phyloP scores from a whole-genome alignment of 139 green algal genomes.

The Spirogloea muscicola region DNA sequence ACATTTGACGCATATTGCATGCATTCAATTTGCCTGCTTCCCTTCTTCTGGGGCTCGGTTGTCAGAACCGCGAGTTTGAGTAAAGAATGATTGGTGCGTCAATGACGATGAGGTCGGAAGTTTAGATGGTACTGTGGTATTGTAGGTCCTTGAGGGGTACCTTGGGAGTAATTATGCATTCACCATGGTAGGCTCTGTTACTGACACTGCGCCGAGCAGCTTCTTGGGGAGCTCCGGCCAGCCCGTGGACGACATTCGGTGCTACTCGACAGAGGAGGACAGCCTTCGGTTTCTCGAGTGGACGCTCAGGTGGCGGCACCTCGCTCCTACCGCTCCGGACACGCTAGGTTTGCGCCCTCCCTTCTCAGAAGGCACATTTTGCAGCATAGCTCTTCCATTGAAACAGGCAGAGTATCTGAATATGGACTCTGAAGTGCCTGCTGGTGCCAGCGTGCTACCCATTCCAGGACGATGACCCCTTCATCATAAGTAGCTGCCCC shows the following conservation, averaged over 20 bases:
- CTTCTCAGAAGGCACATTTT: background rate
- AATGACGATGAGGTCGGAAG: no score
- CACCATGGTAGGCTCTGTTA: no score
- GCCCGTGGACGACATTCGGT: conserved; percentile 80
- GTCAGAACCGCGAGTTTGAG: no score
- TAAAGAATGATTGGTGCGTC: no score
- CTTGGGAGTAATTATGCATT: no score
- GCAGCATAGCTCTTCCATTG: background rate
- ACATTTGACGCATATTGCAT: no score
- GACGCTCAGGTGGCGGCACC: conserved; percentile 79
- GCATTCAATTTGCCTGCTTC: no score
- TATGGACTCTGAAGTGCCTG: background rate
- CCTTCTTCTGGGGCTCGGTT: no score
- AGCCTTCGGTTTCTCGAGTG: conserved; percentile 64
- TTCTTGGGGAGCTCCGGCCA: conserved; percentile 88
- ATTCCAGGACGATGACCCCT: conserved; percentile 83
- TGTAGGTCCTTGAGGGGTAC: no score
- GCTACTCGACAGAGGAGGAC: conserved; percentile 51
- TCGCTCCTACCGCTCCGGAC: conserved; percentile 91
- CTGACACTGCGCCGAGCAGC: conserved; percentile 46
- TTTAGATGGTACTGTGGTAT: no score
- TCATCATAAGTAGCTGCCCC: conserved; percentile 78
- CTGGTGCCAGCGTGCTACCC: conserved; percentile 85
- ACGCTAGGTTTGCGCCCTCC: conserved; percentile 68
- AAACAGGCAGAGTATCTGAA: background rate